Evolutionary conservation across 192 early-diverging fungal species (phyloP), one percentile per base, ranked within the genome.

Genomic region (Coemansia sp.): DNA sequence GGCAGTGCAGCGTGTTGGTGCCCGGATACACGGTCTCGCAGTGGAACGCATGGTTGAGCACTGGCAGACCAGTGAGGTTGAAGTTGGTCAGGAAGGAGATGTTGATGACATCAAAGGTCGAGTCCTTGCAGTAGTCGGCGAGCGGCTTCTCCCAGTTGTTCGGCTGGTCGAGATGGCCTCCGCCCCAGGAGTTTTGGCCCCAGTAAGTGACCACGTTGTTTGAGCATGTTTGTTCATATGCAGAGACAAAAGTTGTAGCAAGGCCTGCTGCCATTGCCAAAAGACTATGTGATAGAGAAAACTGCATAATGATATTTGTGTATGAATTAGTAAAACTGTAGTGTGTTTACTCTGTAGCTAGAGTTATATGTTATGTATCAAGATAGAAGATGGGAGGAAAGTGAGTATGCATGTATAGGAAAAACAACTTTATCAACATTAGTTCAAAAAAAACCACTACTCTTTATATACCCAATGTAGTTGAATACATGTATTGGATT

Each of bases 1-100:
- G 82, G 48, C 91, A 91, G 41, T 80, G 70, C 20, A 90, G 73
- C 4, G 87, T 67, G 4, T 69, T 67, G 24, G 84, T 82, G 35
- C 80, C 81, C 6, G 72, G 66, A 40, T 74, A 81, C 2, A 55
- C 64, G 3, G 77, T 72, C 27, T 52, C 53, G 72, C 88, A 89
- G 55, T 85, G 85, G 48, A 81, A 81, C 5, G 86, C 69, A 19
- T 91, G 79, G 54, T 93, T 83, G n/a, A 88, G 57, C 1, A 60
- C 81, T 7, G 90, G 85, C 10, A 79, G 53, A 1, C 68, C 58
- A 9, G 74, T 69, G 30, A 68, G 48, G 41, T 88, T 88, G 35
- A 79, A 83, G 50, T 85, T 83, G 23, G 79, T 70, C 32, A 87
- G 46, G 46, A 87, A 87, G 0, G 84, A 73, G 3, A 87, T 50